Base-by-base conservation (phyloP, 2,329 filamentous ascomycete genomes). In the Alternaria gansuensis region DNA sequence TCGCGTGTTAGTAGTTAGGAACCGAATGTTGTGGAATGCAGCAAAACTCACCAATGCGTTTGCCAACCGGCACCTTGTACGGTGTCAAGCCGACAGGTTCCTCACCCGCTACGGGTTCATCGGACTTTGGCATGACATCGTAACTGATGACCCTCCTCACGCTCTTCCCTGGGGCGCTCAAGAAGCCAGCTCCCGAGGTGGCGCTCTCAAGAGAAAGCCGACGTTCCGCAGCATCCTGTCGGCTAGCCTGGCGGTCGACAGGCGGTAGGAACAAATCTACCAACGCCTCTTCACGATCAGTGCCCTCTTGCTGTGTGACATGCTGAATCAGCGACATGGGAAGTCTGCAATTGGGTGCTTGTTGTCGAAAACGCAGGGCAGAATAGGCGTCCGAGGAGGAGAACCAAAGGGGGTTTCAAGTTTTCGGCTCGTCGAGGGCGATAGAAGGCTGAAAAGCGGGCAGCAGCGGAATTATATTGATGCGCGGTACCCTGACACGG, bases 301-400 rank as follows among this genome's bases (percentile, higher is more conserved):
- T 75, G 62, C 82, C 82, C 68, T 84, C 82, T 67, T 82, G 77
- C 51, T 78, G 76, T 46, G 81, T 81, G 55, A 84, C 82, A 70
- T 83, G 82, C 70, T 84, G 82, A 58, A 82, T 76, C 51, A 84
- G 75, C 68, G 82, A 84, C 82, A 84, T 84, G 57, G 54, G 59
- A 59, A 24, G 24, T 51, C 44, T 61, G 62, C 58, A 62, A 60
- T 33, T 36, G 49, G 50, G 28, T 54, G 31, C 41, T 60, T 37
- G 56, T 58, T 41, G 51, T 17, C 43, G 44, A 46, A 58, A 54
- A 51, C 37, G 62, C 54, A 65, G 62, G 51, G 50, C 51, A 52
- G 44, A 28, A 54, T 44, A 23, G 33, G 49, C 37, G 48, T 50
- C 43, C 17, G 36, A 23, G 43, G 31, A 37, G 46, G 26, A 33